Percentiles rank a stretch among this genome's conserved stretches.
Conservation (phyloP, 768 basidiomycete genomes). For the Mycena polygramma region DNA sequence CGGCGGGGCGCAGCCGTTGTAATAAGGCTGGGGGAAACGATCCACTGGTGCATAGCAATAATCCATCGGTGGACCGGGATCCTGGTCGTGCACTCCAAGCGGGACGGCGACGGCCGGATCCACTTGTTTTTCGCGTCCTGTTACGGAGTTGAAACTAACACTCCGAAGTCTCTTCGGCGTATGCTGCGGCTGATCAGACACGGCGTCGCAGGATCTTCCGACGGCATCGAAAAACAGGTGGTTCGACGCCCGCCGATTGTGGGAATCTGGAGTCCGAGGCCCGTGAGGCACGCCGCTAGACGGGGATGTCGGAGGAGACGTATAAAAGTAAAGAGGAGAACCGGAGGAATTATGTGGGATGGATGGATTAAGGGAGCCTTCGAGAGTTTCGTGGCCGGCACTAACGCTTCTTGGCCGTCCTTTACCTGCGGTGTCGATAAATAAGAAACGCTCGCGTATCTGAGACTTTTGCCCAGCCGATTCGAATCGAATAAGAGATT, state of each 20-base stretch:
- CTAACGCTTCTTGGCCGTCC: slow-evolving; percentile 44
- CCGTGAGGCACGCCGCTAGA: slow-evolving; percentile 15
- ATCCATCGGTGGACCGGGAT: slow-evolving; percentile 24
- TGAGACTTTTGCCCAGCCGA: slow-evolving; percentile 51
- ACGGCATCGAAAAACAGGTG: slow-evolving; percentile 56
- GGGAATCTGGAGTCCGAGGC: slow-evolving; percentile 40
- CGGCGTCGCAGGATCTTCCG: slow-evolving; percentile 37
- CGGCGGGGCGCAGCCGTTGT: slow-evolving; percentile 26
- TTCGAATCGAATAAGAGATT: slow-evolving; percentile 39
- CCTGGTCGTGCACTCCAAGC: slow-evolving; percentile 10
- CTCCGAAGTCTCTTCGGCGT: slow-evolving; percentile 32
- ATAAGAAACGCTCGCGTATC: slow-evolving; percentile 50
- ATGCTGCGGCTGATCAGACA: slow-evolving; percentile 19
- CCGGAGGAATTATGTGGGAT: slow-evolving; percentile 20
- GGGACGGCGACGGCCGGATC: slow-evolving; percentile 15
- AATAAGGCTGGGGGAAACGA: slow-evolving; percentile 32
- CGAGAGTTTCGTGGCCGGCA: slow-evolving; percentile 43
- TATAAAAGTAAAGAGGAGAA: slow-evolving; percentile 35
- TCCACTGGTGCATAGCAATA: slow-evolving; percentile 26
- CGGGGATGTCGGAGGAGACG: slow-evolving; percentile 30
- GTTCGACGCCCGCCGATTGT: slow-evolving; percentile 51
- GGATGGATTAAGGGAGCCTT: slow-evolving; percentile 30
- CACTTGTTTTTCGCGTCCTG: slow-evolving; percentile 21
- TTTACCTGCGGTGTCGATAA: slow-evolving; percentile 41
- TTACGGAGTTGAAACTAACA: slow-evolving; percentile 27